These are phyloP conservation scores for Verticillium longisporum DNA, from an alignment of 2,329 filamentous ascomycete species.

Conservation along the genomic window DNA sequence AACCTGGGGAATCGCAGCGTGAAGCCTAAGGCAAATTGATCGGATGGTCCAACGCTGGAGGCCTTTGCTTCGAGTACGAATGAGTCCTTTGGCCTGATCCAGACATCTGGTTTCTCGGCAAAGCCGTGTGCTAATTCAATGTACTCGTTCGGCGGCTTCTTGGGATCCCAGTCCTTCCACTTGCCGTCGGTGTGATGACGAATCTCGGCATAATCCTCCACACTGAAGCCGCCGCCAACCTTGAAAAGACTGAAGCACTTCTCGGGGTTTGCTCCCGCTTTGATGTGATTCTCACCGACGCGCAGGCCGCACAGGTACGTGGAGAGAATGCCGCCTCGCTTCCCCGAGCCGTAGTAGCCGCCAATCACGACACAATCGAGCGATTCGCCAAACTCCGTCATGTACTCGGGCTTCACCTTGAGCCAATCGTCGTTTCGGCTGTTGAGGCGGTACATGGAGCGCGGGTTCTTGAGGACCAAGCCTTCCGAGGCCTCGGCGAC, in stretches of 20 bases:
- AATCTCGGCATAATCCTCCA: conserved; percentile 77
- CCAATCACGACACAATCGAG: conserved; percentile 87
- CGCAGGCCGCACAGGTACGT: conserved; percentile 88
- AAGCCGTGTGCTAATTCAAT: conserved; percentile 80
- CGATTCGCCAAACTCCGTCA: conserved; percentile 91
- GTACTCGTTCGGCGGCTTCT: conserved; percentile 67
- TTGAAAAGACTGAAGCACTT: conserved; percentile 95
- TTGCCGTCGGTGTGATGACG: conserved; percentile 82
- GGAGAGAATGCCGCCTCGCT: conserved; percentile 72
- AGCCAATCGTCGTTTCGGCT: conserved; percentile 94
- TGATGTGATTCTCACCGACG: conserved; percentile 61
- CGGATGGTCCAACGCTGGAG: conserved; percentile 65
- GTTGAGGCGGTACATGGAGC: conserved; percentile 79
- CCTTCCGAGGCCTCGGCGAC: conserved; percentile 85
- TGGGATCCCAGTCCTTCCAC: conserved; percentile 79
- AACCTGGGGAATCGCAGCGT: conserved; percentile 92
- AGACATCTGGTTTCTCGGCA: conserved; percentile 77
- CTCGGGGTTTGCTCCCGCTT: conserved; percentile 53
- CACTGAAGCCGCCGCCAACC: conserved; percentile 88
- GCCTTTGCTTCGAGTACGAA: conserved; percentile 87
- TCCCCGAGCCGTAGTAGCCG: conserved; percentile 86
- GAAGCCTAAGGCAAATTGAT: conserved; percentile 67
- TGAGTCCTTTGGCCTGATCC: conserved; percentile 86
- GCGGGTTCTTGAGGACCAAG: conserved; percentile 87
- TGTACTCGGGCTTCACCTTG: conserved; percentile 98